A percentile compares a stretch with the other conserved stretches of the same genome.
Evolutionary conservation across 768 basidiomycete genomes (phyloP).

Genomic region (Mycena galericulata): DNA sequence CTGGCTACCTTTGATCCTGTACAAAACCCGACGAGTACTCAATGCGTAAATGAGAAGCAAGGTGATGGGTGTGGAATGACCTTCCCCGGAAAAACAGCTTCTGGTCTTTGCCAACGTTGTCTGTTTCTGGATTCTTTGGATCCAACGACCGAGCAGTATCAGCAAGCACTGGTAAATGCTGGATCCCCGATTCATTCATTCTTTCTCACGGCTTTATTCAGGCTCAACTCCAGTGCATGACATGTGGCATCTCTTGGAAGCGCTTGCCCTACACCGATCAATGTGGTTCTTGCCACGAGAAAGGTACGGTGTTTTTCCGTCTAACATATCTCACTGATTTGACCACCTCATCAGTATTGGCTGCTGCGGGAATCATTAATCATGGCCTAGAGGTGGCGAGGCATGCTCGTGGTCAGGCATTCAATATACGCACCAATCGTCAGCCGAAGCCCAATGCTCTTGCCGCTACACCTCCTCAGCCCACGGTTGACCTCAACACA

Average conservation of each 20-base stretch:
- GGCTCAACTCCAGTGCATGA: conserved; percentile 8
- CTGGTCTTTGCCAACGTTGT: conserved; percentile 11
- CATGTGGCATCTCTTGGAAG: conserved; percentile 4
- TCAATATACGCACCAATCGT: conserved; percentile 3
- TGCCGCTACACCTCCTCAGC: background rate
- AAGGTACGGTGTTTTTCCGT: background rate
- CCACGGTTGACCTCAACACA: conserved; percentile 1
- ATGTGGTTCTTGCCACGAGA: background rate
- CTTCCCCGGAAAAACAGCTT: conserved; percentile 2
- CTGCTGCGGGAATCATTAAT: conserved; percentile 3
- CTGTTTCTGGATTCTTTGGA: conserved; percentile 8
- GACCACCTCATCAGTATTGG: background rate
- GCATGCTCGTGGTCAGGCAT: background rate
- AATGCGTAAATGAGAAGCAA: background rate
- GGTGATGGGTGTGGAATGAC: conserved; percentile 9
- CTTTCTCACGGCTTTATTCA: background rate
- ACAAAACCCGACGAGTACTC: background rate
- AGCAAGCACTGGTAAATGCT: background rate
- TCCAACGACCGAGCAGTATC: background rate
- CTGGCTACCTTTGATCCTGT: no score
- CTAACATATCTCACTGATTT: no score
- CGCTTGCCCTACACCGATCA: conserved; percentile 2
- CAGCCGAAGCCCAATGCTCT: background rate
- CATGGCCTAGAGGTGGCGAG: background rate
- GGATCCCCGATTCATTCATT: background rate